Conservation (phyloP, 805 yeast species). For the Clavispora vitiphila region DNA sequence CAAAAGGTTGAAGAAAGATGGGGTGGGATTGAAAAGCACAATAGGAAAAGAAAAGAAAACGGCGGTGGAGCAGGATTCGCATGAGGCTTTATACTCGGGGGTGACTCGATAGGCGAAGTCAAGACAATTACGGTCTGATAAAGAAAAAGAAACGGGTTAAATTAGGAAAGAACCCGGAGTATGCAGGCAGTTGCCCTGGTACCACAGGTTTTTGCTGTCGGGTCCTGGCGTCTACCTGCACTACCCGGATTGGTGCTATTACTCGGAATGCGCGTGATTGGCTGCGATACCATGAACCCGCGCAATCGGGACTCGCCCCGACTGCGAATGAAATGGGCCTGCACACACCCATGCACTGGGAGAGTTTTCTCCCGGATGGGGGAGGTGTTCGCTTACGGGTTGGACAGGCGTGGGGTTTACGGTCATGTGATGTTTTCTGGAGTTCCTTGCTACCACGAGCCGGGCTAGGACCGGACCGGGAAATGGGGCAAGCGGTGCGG, state of each 20-base stretch:
- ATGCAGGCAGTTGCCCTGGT: background rate
- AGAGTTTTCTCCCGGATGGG: background rate
- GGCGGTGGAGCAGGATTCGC: background rate
- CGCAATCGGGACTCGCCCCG: background rate
- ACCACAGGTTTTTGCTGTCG: background rate
- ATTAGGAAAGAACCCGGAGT: background rate
- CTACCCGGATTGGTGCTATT: background rate
- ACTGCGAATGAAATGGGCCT: background rate
- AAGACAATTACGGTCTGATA: background rate
- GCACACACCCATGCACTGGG: background rate
- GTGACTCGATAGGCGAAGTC: constrained; percentile 1
- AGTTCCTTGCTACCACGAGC: background rate
- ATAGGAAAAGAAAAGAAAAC: background rate
- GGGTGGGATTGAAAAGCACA: background rate
- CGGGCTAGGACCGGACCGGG: background rate
- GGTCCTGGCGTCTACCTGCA: background rate
- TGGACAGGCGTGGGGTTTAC: background rate
- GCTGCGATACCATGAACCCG: background rate
- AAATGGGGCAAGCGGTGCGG: background rate
- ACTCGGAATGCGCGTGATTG: background rate
- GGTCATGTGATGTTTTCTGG: background rate
- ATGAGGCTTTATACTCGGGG: background rate
- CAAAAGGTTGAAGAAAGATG: background rate
- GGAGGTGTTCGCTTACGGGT: constrained; percentile 2
- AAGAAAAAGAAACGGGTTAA: constrained; percentile 1